Conservation (phyloP, 2,329 filamentous ascomycete species). For the Aplosporella prunicola region DNA sequence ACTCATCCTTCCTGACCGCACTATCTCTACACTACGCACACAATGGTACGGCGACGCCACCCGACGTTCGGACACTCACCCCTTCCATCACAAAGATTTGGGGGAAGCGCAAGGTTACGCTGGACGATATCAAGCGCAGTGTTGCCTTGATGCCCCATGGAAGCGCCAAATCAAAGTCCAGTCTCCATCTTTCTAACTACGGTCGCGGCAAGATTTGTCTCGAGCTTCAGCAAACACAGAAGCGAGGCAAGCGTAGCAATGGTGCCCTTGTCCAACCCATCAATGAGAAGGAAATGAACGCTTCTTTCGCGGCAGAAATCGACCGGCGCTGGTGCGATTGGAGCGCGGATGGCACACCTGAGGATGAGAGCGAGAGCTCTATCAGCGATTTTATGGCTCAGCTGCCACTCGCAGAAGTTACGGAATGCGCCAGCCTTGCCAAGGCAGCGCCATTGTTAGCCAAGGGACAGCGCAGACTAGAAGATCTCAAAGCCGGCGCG, state of each 20-base stretch:
- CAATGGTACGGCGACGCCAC: constrained; percentile 37
- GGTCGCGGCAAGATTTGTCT: constrained; percentile 34
- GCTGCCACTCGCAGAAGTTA: constrained; percentile 48
- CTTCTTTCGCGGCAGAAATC: constrained; percentile 41
- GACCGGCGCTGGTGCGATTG: constrained; percentile 37
- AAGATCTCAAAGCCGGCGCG: constrained; percentile 57
- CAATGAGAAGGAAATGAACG: constrained; percentile 40
- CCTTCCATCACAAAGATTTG: constrained; percentile 35
- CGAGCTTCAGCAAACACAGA: constrained; percentile 26
- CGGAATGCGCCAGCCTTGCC: constrained; percentile 41
- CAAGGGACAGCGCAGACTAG: constrained; percentile 60
- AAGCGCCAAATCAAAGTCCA: too few species aligned
- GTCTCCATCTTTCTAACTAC: constrained; percentile 33
- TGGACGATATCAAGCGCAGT: constrained; percentile 38
- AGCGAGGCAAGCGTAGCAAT: constrained; percentile 13
- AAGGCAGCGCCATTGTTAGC: constrained; percentile 50
- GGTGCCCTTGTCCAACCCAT: constrained; percentile 21
- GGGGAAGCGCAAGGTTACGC: constrained; percentile 36
- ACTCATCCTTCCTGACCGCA: constrained; percentile 41
- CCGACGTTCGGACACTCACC: constrained; percentile 32
- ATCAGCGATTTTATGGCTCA: constrained; percentile 50
- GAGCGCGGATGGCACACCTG: constrained; percentile 33
- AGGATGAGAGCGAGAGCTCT: constrained; percentile 20
- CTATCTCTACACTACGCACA: constrained; percentile 42
- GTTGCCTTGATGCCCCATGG: constrained; percentile 31